Evolutionary conservation across 2,329 filamentous ascomycete species (phyloP), one percentile per base, ranked within the genome.

Genomic region (Thielaviopsis ethacetica): DNA sequence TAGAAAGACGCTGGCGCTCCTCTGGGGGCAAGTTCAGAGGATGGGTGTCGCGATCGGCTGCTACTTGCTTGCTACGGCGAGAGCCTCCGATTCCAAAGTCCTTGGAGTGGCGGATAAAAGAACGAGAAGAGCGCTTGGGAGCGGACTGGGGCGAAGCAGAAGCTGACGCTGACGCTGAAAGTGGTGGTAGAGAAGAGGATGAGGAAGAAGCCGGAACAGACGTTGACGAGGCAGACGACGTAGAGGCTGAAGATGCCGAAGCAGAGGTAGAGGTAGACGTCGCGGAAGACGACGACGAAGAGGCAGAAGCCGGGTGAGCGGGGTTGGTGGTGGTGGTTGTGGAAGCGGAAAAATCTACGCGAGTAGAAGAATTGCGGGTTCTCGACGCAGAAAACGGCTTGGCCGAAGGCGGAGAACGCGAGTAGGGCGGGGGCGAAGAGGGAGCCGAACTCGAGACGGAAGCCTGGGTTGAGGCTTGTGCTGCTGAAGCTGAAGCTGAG

Each of bases 1-100:
- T 58, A n/a, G 85, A 88, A 60, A 87, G 72, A 63, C 88, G 83
- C 70, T 87, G 86, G 67, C 89, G 81, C 77, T 95, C 85, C 74
- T 95, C 90, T 53, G 90, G 90, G 1, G 86, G 89, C 22, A 95
- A 81, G 68, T 96, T 96, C 57, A 96, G 79, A 47, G 91, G 91
- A 71, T 96, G 91, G 2, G 83, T 85, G 69, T 91, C 81, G 63
- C 77, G 76, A 68, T 88, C 83, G 67, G 75, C 19, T 27, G 47
- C 54, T 17, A 53, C 10, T 24, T 59, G 71, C 68, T 81, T 81
- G 65, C 72, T 73, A 63, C 78, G 74, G 59, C 78, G 75, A 69
- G 72, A 53, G 72, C 75, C 17, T 68, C 69, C 30, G 72, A 73
- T 63, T 63, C 71, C 70, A 24, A 74, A 70, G 61, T 79, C 76